phyloP scores from a whole-genome alignment of 495 filamentous ascomycete genomes.

The Xylaria flabelliformis region DNA sequence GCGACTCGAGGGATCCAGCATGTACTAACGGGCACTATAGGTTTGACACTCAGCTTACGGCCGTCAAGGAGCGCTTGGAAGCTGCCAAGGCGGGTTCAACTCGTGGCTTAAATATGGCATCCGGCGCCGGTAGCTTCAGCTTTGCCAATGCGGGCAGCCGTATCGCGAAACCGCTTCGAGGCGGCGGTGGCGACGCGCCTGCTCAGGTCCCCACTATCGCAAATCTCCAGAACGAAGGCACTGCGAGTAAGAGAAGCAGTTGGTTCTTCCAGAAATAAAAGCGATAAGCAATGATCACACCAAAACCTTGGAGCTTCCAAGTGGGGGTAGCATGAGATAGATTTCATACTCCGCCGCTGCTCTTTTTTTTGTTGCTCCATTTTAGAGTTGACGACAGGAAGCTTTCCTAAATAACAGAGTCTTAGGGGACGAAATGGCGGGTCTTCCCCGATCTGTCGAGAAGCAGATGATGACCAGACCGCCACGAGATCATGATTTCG shows the following conservation, averaged over 20 bases:
- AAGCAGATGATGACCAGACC: not conserved
- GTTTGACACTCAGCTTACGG: conserved; percentile 95
- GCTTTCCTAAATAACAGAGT: not conserved
- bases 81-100: conserved; percentile 90
- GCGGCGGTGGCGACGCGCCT: conserved; percentile 69
- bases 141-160: conserved; percentile 76
- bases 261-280: conserved; percentile 63
- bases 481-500: not conserved
- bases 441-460: not conserved
- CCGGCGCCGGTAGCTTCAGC: conserved; percentile 69
- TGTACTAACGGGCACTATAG: conserved; percentile 52
- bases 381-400: not conserved
- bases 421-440: not conserved
- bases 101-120: conserved; percentile 71
- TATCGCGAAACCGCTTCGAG: conserved; percentile 96
- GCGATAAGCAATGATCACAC: conserved; percentile 13
- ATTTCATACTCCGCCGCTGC: not conserved
- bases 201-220: conserved; percentile 59
- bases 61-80: conserved; percentile 96
- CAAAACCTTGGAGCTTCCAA: not conserved
- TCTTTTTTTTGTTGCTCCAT: conserved; percentile 8
- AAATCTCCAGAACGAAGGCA: conserved; percentile 57
- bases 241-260: conserved; percentile 59
- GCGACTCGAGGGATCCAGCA: not conserved
- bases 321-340: not conserved